phyloP scores from a whole-genome alignment of 352 stramenopile genomes.

The Pythium pyrilobum region DNA sequence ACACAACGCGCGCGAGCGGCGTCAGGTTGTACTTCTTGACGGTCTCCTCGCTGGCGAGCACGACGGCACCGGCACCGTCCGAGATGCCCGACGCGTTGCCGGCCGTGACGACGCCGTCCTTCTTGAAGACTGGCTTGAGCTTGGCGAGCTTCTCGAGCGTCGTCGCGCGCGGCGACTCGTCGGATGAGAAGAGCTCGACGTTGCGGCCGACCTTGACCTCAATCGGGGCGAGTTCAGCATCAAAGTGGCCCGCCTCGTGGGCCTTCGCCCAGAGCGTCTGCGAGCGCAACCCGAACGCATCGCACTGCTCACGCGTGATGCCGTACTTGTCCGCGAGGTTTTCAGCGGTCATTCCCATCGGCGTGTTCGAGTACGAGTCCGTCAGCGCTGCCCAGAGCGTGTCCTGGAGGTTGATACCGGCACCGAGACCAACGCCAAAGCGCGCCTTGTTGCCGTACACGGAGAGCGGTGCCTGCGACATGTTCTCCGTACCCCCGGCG shows the following conservation, averaged over 20 bases:
- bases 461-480: constrained; percentile 92
- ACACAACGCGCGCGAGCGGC: constrained; percentile 91
- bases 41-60: constrained; percentile 93
- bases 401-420: constrained; percentile 92
- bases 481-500: constrained; percentile 93
- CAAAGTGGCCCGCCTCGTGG: constrained; percentile 89
- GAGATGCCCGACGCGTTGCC: constrained; percentile 96
- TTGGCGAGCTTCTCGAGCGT: constrained; percentile 85
- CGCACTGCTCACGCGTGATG: constrained; percentile 93
- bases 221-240: constrained; percentile 91
- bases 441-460: constrained; percentile 90
- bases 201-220: constrained; percentile 90
- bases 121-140: constrained; percentile 97
- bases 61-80: constrained; percentile 93
- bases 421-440: constrained; percentile 92
- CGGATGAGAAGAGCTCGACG: constrained; percentile 73
- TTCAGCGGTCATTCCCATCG: constrained; percentile 98
- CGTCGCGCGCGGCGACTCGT: constrained; percentile 79
- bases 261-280: constrained; percentile 92
- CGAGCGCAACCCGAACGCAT: constrained; percentile 92
- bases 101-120: constrained; percentile 95
- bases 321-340: constrained; percentile 96
- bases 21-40: constrained; percentile 91
- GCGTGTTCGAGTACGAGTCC: constrained; percentile 91
- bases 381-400: constrained; percentile 96